Conservation (phyloP, 2,329 filamentous ascomycete genomes). For the Fonsecaea erecta region DNA sequence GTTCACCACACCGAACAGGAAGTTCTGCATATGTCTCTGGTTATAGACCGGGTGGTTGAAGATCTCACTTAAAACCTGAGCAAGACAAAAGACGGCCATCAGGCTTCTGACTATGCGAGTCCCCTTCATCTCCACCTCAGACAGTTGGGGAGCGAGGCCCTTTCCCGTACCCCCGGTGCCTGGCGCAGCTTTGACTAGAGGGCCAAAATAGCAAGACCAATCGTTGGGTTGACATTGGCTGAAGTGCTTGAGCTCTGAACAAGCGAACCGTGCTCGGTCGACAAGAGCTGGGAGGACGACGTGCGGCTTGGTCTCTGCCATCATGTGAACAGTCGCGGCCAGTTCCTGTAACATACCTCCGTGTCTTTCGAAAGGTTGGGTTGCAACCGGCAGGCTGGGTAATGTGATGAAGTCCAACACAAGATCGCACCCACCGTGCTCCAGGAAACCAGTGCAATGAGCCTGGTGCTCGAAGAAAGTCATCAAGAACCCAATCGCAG, state of each 20-base stretch:
- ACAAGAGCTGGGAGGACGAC: conserved; percentile 81
- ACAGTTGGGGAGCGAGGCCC: conserved; percentile 36
- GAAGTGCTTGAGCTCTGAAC: conserved; percentile 71
- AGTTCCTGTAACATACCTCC: conserved; percentile 67
- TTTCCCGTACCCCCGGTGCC: conserved; percentile 30
- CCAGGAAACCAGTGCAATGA: conserved; percentile 75
- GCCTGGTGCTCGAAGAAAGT: conserved; percentile 76
- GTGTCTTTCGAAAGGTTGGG: conserved; percentile 46
- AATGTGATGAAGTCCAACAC: conserved; percentile 83
- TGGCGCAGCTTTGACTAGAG: conserved; percentile 56
- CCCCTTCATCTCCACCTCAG: conserved; percentile 60
- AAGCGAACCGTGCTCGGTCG: conserved; percentile 70
- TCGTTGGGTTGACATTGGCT: conserved; percentile 57
- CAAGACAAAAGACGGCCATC: conserved; percentile 74
- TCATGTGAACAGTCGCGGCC: conserved; percentile 72
- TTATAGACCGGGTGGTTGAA: conserved; percentile 69
- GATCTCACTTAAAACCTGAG: conserved; percentile 73
- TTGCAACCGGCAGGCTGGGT: conserved; percentile 68
- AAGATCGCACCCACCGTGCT: conserved; percentile 73
- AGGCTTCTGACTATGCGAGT: conserved; percentile 79
- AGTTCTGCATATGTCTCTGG: conserved; percentile 64
- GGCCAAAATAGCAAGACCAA: conserved; percentile 65
- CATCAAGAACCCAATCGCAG: conserved; percentile 75
- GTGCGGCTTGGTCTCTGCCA: conserved; percentile 80
- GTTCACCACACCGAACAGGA: conserved; percentile 76